Conservation (phyloP, 2,329 filamentous ascomycete genomes). For the Xylaria digitata region DNA sequence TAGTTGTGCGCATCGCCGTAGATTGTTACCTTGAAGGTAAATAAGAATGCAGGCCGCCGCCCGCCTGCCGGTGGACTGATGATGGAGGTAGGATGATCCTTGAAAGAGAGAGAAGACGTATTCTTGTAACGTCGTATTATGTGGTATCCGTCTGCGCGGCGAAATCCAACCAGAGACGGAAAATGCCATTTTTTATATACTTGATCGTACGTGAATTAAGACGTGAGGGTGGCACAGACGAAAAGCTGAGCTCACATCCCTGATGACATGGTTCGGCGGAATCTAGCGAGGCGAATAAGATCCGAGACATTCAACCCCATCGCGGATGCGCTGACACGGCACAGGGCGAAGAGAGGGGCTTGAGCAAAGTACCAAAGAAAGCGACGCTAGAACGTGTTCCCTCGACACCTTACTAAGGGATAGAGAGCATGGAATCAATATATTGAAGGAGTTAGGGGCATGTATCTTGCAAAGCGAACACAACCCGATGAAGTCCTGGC, state of each 20-base stretch:
- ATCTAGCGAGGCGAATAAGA: not conserved
- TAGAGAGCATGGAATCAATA: too few relatives aligned
- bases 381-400: too few relatives aligned
- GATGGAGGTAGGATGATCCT: too few relatives aligned
- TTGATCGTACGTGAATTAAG: not conserved
- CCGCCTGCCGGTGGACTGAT: not conserved
- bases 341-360: not conserved
- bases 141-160: not conserved
- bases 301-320: not conserved
- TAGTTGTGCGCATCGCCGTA: not conserved
- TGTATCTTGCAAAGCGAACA: too few relatives aligned
- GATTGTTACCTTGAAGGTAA: not conserved
- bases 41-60: not conserved
- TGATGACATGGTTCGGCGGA: not conserved
- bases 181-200: not conserved
- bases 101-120: not conserved
- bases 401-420: too few relatives aligned
- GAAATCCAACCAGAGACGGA: not conserved
- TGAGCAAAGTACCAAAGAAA: too few relatives aligned
- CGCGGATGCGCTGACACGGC: not conserved
- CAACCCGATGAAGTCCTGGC: too few relatives aligned
- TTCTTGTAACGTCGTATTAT: not conserved
- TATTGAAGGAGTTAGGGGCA: too few relatives aligned
- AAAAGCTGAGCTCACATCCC: conserved; percentile 1
- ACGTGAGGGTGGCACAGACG: not conserved